Conservation (phyloP, 208 protist species). For the Leishmania tropica region DNA sequence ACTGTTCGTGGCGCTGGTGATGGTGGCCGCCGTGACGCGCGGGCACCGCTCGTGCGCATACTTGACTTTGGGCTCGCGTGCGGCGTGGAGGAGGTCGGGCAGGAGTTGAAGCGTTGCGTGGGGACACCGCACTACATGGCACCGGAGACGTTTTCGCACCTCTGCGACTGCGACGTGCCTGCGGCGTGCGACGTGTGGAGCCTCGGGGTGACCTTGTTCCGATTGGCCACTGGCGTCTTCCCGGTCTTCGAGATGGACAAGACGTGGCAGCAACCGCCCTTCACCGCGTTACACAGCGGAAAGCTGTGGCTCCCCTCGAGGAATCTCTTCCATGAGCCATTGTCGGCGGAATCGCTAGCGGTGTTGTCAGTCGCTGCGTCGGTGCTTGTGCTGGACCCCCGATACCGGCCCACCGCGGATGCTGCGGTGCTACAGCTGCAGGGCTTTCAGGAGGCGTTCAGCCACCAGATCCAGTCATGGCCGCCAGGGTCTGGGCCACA, state of each 20-base stretch:
- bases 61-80: conserved; percentile 25
- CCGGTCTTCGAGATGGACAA: not conserved
- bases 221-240: conserved; percentile 3
- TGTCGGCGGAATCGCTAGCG: not conserved
- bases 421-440: not conserved
- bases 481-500: not conserved
- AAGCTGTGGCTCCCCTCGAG: not conserved
- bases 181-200: conserved; percentile 25
- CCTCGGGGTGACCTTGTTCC: conserved; percentile 20
- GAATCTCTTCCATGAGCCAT: not conserved
- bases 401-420: not conserved
- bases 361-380: not conserved
- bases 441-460: not conserved
- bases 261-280: not conserved
- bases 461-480: not conserved
- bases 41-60: conserved; percentile 12
- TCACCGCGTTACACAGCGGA: not conserved
- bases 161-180: not conserved
- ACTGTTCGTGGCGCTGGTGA: not conserved
- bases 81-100: not conserved
- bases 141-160: not conserved
- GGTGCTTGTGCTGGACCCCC: not conserved
- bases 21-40: not conserved
- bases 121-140: conserved; percentile 20
- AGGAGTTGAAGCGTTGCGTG: not conserved